Evolutionary conservation across 2,329 filamentous ascomycete species (phyloP), one percentile per base, ranked within the genome.

Genomic region (Lecanosticta acicola): DNA sequence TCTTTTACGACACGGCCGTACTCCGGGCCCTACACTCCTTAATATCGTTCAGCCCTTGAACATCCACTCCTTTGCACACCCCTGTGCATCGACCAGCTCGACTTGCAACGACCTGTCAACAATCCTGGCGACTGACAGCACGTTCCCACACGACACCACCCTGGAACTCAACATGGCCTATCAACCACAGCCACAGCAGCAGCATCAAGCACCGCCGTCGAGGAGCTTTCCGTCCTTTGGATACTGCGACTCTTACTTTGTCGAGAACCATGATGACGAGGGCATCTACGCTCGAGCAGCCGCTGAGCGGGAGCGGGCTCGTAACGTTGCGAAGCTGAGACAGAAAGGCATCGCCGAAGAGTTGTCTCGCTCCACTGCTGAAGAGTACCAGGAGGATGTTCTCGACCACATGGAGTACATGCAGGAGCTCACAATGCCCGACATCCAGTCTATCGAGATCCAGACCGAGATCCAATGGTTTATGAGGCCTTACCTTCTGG

Each of bases 381-480:
- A 94, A 45, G 89, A 96, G 71, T 95, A 97, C 66, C 80, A 94
- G 59, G 88, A 95, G 68, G 91, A 97, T 66, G 85, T 96, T 66
- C 81, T 97, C 72, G 79, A 85, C 64, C 91, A 97, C 71, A 93
- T 96, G 85, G 80, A 88, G 66, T 78, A 86, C 62, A 96, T 98
- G 91, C 93, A 98, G 81, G 79, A 84, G 62, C 85, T 94, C 70
- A 97, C 93, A 20, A 76, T 97, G 56, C 87, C 93, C 43, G 93
- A 98, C 68, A 91, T 94, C 66, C 91, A 91, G 68, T 89, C 94
- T 29, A 98, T 98, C 67, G 93, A 98, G 68, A 96, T 97, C 70
- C 93, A 98, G 71, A 89, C 90, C 56, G 93, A 98, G 77, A 97
- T 98, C 54, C 89, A 97, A 67, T 98, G 93, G 93, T 97, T 94